A percentile compares a stretch with the other conserved stretches of the same genome.
phyloP scores from a whole-genome alignment of 192 early-diverging fungal genomes.

The Coemansia furcata region DNA sequence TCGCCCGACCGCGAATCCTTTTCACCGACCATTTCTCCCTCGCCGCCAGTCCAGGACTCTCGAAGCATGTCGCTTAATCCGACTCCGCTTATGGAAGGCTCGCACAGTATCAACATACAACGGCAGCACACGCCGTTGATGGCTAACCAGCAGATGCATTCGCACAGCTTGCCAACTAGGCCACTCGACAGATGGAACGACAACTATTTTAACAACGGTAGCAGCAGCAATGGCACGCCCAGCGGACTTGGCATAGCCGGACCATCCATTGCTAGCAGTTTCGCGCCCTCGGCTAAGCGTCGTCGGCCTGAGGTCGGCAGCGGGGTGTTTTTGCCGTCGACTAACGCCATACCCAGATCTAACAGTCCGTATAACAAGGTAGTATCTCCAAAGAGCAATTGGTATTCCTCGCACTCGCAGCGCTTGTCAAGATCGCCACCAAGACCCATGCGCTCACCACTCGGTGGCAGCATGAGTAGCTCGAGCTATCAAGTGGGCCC shows the following conservation, averaged over 20 bases:
- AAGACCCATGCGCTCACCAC: slow-evolving; percentile 23
- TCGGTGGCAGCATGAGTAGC: neutral
- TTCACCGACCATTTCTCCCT: slow-evolving; percentile 46
- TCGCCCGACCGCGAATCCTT: slow-evolving; percentile 33
- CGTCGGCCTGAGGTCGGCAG: slow-evolving; percentile 15
- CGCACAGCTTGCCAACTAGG: slow-evolving; percentile 39
- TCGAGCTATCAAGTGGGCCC: neutral
- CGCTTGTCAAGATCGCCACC: slow-evolving; percentile 28
- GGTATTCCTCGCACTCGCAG: neutral
- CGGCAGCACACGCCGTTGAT: neutral
- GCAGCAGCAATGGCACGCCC: slow-evolving; percentile 2
- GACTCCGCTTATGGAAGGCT: slow-evolving; percentile 22
- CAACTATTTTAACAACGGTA: neutral
- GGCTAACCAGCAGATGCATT: slow-evolving; percentile 10
- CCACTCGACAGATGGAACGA: slow-evolving; percentile 23
- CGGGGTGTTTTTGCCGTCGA: neutral
- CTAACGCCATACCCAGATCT: neutral
- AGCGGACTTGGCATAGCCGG: neutral
- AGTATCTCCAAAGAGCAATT: slow-evolving; percentile 2
- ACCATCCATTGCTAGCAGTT: neutral
- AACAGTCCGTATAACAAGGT: slow-evolving; percentile 5
- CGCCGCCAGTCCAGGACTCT: slow-evolving; percentile 21
- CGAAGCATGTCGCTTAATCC: slow-evolving; percentile 19
- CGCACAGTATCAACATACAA: slow-evolving; percentile 2
- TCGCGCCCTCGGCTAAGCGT: slow-evolving; percentile 10